Percentiles rank a stretch among this genome's conserved stretches.
Conservation (phyloP, 768 basidiomycete genomes). For the Neoboletus subvelutipes region DNA sequence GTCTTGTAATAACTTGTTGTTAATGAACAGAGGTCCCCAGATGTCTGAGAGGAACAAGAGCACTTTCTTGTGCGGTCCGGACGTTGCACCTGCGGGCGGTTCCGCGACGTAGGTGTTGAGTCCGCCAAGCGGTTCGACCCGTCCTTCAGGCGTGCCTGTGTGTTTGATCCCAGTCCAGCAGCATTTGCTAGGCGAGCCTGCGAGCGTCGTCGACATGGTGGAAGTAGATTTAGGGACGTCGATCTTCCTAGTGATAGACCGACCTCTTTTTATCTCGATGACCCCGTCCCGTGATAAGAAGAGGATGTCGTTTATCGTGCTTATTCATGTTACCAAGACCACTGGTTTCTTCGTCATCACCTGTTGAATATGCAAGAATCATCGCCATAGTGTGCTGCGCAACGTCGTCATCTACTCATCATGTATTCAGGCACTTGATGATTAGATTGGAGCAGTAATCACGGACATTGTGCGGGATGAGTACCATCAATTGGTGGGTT, state of each 20-base stretch:
- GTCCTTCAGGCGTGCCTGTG: conserved; percentile 46
- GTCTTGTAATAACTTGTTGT: conserved; percentile 59
- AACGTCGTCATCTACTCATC: too few species aligned
- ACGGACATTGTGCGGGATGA: too few species aligned
- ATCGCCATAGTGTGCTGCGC: too few species aligned
- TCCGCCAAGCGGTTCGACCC: conserved; percentile 42
- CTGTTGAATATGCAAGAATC: too few species aligned
- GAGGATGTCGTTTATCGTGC: too few species aligned
- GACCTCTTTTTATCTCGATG: background rate
- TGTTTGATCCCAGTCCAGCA: conserved; percentile 53
- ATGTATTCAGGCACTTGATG: too few species aligned
- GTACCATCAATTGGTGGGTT: too few species aligned
- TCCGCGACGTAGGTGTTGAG: conserved; percentile 55
- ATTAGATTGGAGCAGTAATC: too few species aligned
- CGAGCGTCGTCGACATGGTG: conserved; percentile 34
- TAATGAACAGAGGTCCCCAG: conserved; percentile 48
- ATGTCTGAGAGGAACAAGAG: conserved; percentile 41
- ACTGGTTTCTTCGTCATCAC: too few species aligned
- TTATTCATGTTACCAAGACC: too few species aligned
- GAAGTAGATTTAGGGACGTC: background rate
- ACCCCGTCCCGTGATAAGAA: background rate
- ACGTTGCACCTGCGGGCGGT: conserved; percentile 30
- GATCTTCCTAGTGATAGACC: background rate
- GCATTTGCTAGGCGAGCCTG: conserved; percentile 44
- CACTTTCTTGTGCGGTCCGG: conserved; percentile 38